Evolutionary conservation across 176 grass and related monocot species (phyloP).

Genomic region (Oryza meyeriana): DNA sequence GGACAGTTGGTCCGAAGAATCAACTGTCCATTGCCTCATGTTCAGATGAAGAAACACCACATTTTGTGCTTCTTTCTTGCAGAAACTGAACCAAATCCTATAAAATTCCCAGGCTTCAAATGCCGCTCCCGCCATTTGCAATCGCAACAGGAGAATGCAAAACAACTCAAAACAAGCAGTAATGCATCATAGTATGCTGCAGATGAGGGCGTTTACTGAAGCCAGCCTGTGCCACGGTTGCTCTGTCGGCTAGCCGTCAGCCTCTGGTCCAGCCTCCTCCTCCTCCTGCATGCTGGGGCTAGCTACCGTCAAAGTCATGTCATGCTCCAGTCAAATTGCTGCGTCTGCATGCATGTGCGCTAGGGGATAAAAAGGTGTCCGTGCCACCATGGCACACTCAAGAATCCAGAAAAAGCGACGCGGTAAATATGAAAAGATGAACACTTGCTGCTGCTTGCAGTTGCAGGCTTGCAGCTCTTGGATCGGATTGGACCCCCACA

Average conservation of each 20-base stretch:
- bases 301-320: background rate
- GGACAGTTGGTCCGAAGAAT: background rate
- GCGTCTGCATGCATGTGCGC: constrained; percentile 18
- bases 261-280: background rate
- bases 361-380: background rate
- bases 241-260: background rate
- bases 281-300: background rate
- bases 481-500: background rate
- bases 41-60: background rate
- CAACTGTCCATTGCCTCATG: background rate
- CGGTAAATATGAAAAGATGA: background rate
- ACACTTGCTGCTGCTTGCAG: background rate
- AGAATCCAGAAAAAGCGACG: background rate
- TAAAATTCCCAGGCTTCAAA: background rate
- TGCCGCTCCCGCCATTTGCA: background rate
- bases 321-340: constrained; percentile 9
- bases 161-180: background rate
- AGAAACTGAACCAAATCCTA: background rate
- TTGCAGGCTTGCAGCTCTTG: background rate
- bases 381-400: background rate
- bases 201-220: background rate
- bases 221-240: background rate
- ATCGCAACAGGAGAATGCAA: background rate
- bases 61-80: background rate
- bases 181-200: background rate